Conservation (phyloP, 2,329 filamentous ascomycete genomes). For the Xylariaceae sp. region DNA sequence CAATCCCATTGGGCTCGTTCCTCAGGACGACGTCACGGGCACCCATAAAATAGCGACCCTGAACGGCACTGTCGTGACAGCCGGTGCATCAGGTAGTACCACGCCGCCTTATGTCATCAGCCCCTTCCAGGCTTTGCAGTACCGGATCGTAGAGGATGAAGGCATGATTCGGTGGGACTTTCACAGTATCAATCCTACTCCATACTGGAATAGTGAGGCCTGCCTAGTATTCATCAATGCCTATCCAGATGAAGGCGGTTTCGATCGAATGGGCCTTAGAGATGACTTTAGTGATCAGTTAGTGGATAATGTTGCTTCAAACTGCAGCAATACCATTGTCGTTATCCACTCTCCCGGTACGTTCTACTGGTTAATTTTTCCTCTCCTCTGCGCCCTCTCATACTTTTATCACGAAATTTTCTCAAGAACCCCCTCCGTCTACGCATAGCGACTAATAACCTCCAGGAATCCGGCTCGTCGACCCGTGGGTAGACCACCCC, state of each 20-base stretch:
- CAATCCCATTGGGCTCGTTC: too few species aligned
- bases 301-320: constrained; percentile 16
- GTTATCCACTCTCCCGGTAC: constrained; percentile 61
- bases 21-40: too few species aligned
- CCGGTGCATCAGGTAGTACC: constrained; percentile 85
- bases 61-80: constrained; percentile 77
- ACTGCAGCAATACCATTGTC: constrained; percentile 54
- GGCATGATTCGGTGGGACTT: constrained; percentile 9
- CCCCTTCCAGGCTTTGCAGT: constrained; percentile 64
- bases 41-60: constrained; percentile 5
- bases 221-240: constrained; percentile 85
- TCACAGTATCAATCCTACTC: constrained; percentile 45
- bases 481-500: constrained; percentile 72
- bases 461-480: too few species aligned
- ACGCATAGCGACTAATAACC: constrained; percentile 43
- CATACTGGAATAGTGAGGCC: constrained; percentile 55
- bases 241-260: constrained; percentile 73
- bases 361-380: not conserved
- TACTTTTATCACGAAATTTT: not conserved
- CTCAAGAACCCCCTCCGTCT: constrained; percentile 61
- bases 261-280: constrained; percentile 10
- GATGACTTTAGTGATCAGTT: constrained; percentile 21
- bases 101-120: constrained; percentile 80
- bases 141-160: constrained; percentile 44
- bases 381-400: not conserved